These are phyloP conservation scores for Tricholoma bakamatsutake DNA, from an alignment of 768 basidiomycete species.

Conservation along the genomic window DNA sequence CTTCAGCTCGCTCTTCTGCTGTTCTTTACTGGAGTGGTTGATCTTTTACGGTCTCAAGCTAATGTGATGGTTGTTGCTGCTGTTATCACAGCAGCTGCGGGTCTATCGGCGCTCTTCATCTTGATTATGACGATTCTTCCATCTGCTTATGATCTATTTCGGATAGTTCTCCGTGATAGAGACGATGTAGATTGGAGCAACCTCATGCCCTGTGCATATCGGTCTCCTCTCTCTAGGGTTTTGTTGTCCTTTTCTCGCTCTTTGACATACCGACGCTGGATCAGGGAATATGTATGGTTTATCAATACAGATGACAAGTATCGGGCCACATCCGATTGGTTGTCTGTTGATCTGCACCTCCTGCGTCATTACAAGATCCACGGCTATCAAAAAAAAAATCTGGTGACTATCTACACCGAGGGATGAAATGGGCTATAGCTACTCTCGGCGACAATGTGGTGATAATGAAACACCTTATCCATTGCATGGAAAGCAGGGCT, in stretches of 20 bases:
- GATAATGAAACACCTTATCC: neutral
- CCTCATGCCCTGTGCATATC: neutral
- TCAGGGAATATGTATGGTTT: neutral
- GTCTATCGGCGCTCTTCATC: neutral
- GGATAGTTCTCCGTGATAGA: neutral
- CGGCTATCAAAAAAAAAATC: neutral
- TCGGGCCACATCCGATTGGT: neutral
- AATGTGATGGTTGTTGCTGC: conserved; percentile 5
- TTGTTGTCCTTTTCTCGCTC: neutral
- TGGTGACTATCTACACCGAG: neutral
- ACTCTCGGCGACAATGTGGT: neutral
- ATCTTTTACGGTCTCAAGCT: conserved; percentile 9
- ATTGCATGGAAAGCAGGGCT: neutral
- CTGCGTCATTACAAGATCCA: neutral
- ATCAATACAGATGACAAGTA: neutral
- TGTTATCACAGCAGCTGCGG: neutral
- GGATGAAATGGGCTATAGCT: neutral
- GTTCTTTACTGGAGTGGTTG: conserved; percentile 15
- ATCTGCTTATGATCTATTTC: neutral
- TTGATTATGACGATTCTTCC: neutral
- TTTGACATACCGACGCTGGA: neutral
- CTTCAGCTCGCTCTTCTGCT: conserved; percentile 11
- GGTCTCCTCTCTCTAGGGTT: neutral
- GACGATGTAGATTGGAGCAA: neutral
- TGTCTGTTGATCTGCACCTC: neutral